A percentile compares a stretch with the other conserved stretches of the same genome.
Conservation (phyloP, 371 early-diverging fungal genomes). For the Mortierella sp. region DNA sequence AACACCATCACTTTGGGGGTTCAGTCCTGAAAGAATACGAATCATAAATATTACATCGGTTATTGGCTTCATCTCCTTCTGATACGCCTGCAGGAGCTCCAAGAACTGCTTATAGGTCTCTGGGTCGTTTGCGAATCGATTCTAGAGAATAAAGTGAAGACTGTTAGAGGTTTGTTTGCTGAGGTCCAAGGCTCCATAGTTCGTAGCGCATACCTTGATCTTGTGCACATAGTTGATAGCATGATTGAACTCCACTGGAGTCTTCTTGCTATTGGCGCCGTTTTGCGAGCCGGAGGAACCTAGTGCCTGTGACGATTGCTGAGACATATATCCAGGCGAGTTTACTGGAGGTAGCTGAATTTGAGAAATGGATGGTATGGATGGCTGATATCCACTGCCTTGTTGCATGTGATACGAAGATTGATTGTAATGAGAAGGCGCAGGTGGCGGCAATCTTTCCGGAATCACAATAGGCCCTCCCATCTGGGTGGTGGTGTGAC, state of each 20-base stretch:
- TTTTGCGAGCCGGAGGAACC: slow-evolving; percentile 46
- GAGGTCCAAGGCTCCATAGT: background rate
- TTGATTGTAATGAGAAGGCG: slow-evolving; percentile 52
- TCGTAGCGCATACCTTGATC: slow-evolving; percentile 77
- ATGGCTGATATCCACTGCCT: slow-evolving; percentile 46
- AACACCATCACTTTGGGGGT: background rate
- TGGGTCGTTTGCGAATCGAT: slow-evolving; percentile 87
- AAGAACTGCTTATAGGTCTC: slow-evolving; percentile 95
- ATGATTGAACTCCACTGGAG: slow-evolving; percentile 91
- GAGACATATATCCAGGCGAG: slow-evolving; percentile 50
- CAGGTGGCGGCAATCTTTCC: slow-evolving; percentile 53
- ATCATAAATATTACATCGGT: slow-evolving; percentile 71
- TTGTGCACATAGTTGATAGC: slow-evolving; percentile 97
- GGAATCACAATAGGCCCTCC: slow-evolving; percentile 60
- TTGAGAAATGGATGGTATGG: slow-evolving; percentile 55
- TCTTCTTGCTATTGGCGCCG: slow-evolving; percentile 53
- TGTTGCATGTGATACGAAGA: slow-evolving; percentile 51
- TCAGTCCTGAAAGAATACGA: background rate
- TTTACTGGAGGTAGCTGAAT: slow-evolving; percentile 58
- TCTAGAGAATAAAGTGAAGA: slow-evolving; percentile 58
- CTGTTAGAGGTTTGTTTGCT: background rate
- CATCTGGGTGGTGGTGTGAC: slow-evolving; percentile 72
- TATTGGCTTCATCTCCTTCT: slow-evolving; percentile 90
- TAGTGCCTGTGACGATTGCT: slow-evolving; percentile 44
- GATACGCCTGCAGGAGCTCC: slow-evolving; percentile 95